A percentile compares a stretch with the other conserved stretches of the same genome.
Conservation (phyloP, 805 yeast species). For the Clavispora fructus region DNA sequence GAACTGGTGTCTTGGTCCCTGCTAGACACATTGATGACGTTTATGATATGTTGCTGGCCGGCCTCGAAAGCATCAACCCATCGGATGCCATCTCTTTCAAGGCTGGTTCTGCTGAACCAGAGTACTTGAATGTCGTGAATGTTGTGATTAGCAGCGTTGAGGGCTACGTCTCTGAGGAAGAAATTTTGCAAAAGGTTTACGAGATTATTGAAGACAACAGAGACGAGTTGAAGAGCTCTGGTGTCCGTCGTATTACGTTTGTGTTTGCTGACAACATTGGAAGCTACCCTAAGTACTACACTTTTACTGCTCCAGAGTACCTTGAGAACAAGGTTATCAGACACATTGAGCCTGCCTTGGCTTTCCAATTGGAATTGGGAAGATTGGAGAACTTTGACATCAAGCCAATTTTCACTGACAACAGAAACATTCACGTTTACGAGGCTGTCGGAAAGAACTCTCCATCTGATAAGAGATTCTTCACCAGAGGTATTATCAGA, state of each 20-base stretch:
- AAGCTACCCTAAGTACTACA: slow-evolving; percentile 89
- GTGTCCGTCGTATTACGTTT: slow-evolving; percentile 89
- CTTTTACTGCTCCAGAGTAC: slow-evolving; percentile 86
- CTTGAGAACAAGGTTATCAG: slow-evolving; percentile 88
- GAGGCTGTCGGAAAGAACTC: slow-evolving; percentile 95
- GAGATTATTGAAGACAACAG: slow-evolving; percentile 63
- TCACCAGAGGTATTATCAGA: slow-evolving; percentile 94
- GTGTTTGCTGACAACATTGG: slow-evolving; percentile 82
- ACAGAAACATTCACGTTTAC: slow-evolving; percentile 95
- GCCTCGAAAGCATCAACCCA: slow-evolving; percentile 65
- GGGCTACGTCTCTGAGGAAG: slow-evolving; percentile 68
- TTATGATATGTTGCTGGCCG: slow-evolving; percentile 74
- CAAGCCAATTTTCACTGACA: slow-evolving; percentile 91
- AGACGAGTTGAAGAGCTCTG: slow-evolving; percentile 64
- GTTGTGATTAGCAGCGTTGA: slow-evolving; percentile 70
- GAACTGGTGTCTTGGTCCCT: slow-evolving; percentile 83
- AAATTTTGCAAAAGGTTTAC: slow-evolving; percentile 55
- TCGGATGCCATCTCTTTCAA: slow-evolving; percentile 33
- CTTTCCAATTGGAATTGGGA: slow-evolving; percentile 93
- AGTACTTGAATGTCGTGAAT: slow-evolving; percentile 75
- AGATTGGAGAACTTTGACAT: slow-evolving; percentile 92
- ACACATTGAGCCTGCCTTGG: slow-evolving; percentile 97
- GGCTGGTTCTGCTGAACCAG: slow-evolving; percentile 28
- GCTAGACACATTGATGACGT: slow-evolving; percentile 82
- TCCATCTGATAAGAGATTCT: slow-evolving; percentile 88